These are phyloP conservation scores for Kuraishia ogatae DNA, from an alignment of 805 yeast species.

Conservation along the genomic window DNA sequence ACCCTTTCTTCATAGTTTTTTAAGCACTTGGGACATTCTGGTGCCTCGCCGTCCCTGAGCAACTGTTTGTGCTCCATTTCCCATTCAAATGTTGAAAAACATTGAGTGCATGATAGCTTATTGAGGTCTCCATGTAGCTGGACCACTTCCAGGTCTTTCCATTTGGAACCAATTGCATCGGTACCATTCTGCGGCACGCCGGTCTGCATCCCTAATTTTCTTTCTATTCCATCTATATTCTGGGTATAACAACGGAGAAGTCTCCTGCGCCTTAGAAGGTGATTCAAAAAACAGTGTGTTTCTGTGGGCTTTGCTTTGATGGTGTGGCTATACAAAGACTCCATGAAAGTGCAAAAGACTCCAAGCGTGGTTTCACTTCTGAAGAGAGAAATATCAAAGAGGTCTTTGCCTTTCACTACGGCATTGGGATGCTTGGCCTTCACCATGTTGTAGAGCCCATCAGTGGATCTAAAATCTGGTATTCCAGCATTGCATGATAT, in stretches of 20 bases:
- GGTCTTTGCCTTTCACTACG: conserved; percentile 76
- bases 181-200: conserved; percentile 28
- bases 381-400: conserved; percentile 82
- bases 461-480: conserved; percentile 84
- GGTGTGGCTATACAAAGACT: conserved; percentile 58
- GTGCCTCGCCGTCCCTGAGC: conserved; percentile 56
- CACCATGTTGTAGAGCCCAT: conserved; percentile 74
- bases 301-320: conserved; percentile 68
- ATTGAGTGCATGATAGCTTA: conserved; percentile 64
- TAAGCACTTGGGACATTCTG: conserved; percentile 69
- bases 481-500: conserved; percentile 95
- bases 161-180: conserved; percentile 29
- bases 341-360: conserved; percentile 87
- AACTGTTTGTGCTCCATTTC: conserved; percentile 33
- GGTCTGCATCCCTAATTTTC: conserved; percentile 49
- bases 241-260: conserved; percentile 87
- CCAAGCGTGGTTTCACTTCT: conserved; percentile 55
- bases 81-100: conserved; percentile 59
- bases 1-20: conserved; percentile 46
- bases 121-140: conserved; percentile 90
- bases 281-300: conserved; percentile 69
- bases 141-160: conserved; percentile 69
- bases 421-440: conserved; percentile 50
- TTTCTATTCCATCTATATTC: conserved; percentile 86
- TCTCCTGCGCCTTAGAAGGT: conserved; percentile 51